Base-by-base conservation (phyloP, 2,329 filamentous ascomycete genomes). In the Cytospora paraplurivora region DNA sequence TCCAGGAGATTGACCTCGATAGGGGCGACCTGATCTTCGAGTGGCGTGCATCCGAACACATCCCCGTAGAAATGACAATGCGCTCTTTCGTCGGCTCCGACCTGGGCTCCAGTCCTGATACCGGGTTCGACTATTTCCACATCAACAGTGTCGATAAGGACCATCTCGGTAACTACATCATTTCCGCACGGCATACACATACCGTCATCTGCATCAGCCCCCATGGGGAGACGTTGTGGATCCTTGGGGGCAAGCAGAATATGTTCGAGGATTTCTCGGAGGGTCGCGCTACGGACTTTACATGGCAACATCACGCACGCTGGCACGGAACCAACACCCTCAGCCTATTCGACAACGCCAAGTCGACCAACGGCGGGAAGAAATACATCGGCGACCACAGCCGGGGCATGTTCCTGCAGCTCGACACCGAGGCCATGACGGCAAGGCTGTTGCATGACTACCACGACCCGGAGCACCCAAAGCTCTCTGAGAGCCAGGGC, bases 341-440 rank as follows among this genome's bases (percentile, higher is more conserved):
- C 58, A 74, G 73, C 59, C 70, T 78, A 56, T 78, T 78, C 62
- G 76, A 78, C 69, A 78, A 78, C 68, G 75, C 77, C 53, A 71
- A 67, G 51, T 72, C 76, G 66, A 64, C 70, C 4, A 75, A 72
- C 2, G 69, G 69, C 0, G 68, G 64, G 27, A 76, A 75, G 62
- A 51, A 37, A 10, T 49, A 57, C 54, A 64, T 69, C 1, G 55
- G 62, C 8, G 65, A 71, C 32, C 76, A 75, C 68, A 67, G 71
- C 19, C 69, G 73, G 15, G 73, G 72, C 4, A 61, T 76, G 13
- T 69, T 72, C 21, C 55, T 76, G n/a, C 63, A 70, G 52, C 70
- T 76, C 17, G 70, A 75, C 65, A 53, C 67, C 35, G 62, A 63
- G 12, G 65, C 62, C n/a, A 72, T 71, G 72, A 74, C 73, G 4